Evolutionary conservation across 208 protist genomes (phyloP).

Genomic region (Trypanosomatidae sp.): DNA sequence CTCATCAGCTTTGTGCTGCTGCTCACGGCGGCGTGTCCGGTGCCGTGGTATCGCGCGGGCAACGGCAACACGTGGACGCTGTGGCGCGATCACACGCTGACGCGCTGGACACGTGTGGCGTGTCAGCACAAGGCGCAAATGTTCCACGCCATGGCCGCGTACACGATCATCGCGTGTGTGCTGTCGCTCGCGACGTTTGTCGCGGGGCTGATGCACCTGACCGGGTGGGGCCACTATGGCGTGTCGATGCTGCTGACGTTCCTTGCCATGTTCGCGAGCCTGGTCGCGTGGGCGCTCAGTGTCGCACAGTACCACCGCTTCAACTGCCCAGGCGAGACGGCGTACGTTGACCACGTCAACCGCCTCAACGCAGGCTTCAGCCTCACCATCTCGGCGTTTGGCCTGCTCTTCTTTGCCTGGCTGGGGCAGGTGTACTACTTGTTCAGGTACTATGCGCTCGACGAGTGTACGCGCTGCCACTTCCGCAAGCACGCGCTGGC

Average conservation of each 20-base stretch:
- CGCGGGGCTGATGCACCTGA: constrained; percentile 14
- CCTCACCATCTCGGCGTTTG: constrained; percentile 19
- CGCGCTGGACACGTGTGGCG: constrained; percentile 11
- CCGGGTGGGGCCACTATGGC: constrained; percentile 21
- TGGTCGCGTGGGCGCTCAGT: constrained; percentile 22
- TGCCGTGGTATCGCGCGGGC: constrained; percentile 19
- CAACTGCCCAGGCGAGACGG: constrained; percentile 17
- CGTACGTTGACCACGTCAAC: constrained; percentile 16
- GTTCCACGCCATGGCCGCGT: constrained; percentile 32
- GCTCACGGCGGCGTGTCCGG: constrained; percentile 22
- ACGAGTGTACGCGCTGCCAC: constrained; percentile 7
- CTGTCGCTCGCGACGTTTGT: constrained; percentile 14
- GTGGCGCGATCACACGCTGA: constrained; percentile 15
- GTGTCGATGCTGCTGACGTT: constrained; percentile 12
- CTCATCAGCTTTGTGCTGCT: constrained; percentile 27
- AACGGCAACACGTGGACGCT: constrained; percentile 28
- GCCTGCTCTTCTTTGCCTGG: constrained; percentile 15
- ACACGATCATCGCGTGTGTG: constrained; percentile 17
- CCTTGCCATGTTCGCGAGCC: constrained; percentile 8
- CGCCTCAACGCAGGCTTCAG: constrained; percentile 28
- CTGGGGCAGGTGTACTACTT: constrained; percentile 18
- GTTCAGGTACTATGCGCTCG: constrained; percentile 6
- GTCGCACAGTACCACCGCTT: constrained; percentile 38
- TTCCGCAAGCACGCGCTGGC: constrained; percentile 4
- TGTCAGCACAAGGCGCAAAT: constrained; percentile 27